phyloP scores from a whole-genome alignment of 2,329 filamentous ascomycete genomes.

The Seiridium cupressi region DNA sequence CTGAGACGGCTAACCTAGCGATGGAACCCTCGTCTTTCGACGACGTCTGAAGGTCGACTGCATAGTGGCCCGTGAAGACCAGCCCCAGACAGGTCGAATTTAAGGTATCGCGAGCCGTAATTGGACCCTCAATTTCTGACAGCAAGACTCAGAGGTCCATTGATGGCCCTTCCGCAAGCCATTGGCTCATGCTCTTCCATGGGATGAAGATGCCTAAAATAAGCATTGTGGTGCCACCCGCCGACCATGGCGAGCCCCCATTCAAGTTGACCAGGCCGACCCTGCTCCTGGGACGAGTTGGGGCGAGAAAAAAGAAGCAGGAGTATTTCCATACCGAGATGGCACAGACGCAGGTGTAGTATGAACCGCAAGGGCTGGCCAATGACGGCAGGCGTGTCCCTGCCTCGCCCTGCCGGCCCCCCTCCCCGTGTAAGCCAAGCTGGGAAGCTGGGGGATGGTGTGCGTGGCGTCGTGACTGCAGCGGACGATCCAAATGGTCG shows the following conservation, averaged over 20 bases:
- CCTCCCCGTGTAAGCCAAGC: neutral
- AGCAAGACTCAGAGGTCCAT: neutral
- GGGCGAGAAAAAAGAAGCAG: neutral
- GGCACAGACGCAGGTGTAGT: neutral
- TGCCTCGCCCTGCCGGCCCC: neutral
- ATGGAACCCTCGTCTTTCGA: neutral
- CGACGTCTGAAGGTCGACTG: too few relatives aligned
- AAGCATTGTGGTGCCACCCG: neutral
- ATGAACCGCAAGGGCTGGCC: neutral
- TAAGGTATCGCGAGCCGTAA: too few relatives aligned
- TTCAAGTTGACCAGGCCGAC: neutral
- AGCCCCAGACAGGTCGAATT: too few relatives aligned
- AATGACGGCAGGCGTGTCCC: neutral
- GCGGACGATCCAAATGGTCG: slow-evolving; percentile 6
- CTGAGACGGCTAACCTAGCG: too few relatives aligned
- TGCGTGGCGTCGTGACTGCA: slow-evolving; percentile 1
- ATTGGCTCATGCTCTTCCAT: neutral
- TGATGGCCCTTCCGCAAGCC: slow-evolving; percentile 1
- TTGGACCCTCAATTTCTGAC: neutral
- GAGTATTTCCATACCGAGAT: neutral
- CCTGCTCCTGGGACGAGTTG: neutral
- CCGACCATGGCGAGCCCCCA: neutral
- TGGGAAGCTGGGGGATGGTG: neutral
- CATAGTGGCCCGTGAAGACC: too few relatives aligned
- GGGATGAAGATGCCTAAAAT: neutral